Percentiles rank a stretch among this genome's conserved stretches.
Conservation (phyloP, 306 rosid species). For the Inga leiocalycina region DNA sequence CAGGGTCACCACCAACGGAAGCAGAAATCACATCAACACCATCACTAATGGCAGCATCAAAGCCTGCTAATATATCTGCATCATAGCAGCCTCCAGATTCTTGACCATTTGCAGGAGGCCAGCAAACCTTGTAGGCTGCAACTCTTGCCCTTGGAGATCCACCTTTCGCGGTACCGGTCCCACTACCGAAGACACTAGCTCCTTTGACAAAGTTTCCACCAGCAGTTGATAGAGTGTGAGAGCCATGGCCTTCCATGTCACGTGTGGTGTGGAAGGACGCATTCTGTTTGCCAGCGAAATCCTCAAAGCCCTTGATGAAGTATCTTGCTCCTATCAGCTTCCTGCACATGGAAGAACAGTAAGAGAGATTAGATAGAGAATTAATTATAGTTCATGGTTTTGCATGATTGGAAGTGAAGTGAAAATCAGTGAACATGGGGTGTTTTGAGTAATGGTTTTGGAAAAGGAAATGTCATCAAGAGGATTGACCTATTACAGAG, state of each 20-base stretch:
- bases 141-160: constrained; percentile 87
- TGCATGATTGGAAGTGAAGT: neutral
- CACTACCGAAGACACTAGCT: constrained; percentile 54
- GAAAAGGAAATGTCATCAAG: neutral
- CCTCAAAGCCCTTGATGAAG: constrained; percentile 54
- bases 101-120: constrained; percentile 32
- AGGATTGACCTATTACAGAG: constrained; percentile 20
- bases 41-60: constrained; percentile 77
- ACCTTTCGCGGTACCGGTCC: constrained; percentile 80
- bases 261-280: constrained; percentile 36
- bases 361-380: neutral
- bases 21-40: constrained; percentile 68
- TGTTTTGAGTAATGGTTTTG: neutral
- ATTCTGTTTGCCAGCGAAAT: neutral
- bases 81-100: constrained; percentile 46
- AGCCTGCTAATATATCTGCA: constrained; percentile 74
- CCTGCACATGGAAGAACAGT: constrained; percentile 34
- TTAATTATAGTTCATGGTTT: neutral
- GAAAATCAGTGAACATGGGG: neutral
- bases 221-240: constrained; percentile 92
- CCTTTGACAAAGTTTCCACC: constrained; percentile 63
- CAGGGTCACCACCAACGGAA: constrained; percentile 43
- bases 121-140: constrained; percentile 83
- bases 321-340: constrained; percentile 86
- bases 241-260: constrained; percentile 76